phyloP scores from a whole-genome alignment of 139 green algal genomes.

The Chlamydomonas eustigma region DNA sequence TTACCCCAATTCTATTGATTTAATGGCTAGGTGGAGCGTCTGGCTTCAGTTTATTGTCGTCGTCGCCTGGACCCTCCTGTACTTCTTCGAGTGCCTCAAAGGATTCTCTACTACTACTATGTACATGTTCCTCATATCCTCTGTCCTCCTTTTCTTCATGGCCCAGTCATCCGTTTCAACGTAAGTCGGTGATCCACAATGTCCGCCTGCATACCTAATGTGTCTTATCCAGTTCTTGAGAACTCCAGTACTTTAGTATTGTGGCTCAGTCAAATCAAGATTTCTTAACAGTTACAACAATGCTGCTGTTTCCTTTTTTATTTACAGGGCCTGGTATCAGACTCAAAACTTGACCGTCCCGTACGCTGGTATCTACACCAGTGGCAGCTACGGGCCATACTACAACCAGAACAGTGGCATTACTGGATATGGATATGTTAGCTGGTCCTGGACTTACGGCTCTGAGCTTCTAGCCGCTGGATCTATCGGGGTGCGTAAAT shows the following conservation, averaged over 20 bases:
- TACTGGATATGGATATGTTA: no score
- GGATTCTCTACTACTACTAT: background rate
- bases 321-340: no score
- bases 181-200: background rate
- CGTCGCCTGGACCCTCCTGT: background rate
- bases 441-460: background rate
- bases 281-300: no score
- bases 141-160: background rate
- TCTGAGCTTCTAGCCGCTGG: background rate
- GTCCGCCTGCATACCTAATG: no score
- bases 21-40: background rate
- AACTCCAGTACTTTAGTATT: no score
- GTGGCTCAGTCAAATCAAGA: no score
- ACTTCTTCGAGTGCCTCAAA: background rate
- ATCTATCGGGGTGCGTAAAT: background rate
- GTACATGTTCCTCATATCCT: background rate
- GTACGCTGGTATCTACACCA: no score
- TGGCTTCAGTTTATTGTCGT: background rate
- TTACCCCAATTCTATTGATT: background rate
- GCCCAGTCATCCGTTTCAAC: background rate
- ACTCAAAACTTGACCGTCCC: no score
- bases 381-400: no score
- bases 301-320: no score
- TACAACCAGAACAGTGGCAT: no score
- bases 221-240: no score